These are phyloP conservation scores for Naganishia vishniacii DNA, from an alignment of 768 basidiomycete species.

Conservation along the genomic window DNA sequence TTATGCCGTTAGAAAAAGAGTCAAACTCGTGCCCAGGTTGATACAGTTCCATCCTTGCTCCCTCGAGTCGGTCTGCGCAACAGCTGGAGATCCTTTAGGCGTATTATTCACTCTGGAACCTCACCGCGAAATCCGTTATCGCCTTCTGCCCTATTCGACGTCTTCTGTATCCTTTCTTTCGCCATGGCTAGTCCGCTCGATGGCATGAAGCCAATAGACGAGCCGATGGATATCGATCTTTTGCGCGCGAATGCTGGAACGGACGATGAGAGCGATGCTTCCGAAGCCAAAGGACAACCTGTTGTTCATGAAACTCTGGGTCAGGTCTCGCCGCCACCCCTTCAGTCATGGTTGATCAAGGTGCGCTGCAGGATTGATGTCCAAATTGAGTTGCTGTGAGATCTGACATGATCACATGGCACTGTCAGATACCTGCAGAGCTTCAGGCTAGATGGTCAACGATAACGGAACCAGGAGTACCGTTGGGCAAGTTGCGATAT, in stretches of 20 bases:
- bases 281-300: neutral
- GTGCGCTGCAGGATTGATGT: neutral
- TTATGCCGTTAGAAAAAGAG: no score
- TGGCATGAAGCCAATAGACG: neutral
- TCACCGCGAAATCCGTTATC: no score
- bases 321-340: neutral
- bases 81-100: no score
- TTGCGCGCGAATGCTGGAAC: neutral
- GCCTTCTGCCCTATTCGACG: no score
- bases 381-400: no score
- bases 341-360: constrained; percentile 17
- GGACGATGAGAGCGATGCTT: neutral
- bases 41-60: no score
- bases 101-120: no score
- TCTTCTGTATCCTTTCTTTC: neutral
- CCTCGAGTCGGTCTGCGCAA: no score
- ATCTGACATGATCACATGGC: no score
- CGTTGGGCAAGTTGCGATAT: constrained; percentile 14
- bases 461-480: constrained; percentile 11
- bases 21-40: no score
- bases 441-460: constrained; percentile 8
- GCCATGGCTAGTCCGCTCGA: neutral
- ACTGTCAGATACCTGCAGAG: neutral
- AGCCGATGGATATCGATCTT: neutral
- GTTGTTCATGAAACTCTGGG: neutral